Conservation (phyloP, 768 basidiomycete species). For the Hericium erinaceus region DNA sequence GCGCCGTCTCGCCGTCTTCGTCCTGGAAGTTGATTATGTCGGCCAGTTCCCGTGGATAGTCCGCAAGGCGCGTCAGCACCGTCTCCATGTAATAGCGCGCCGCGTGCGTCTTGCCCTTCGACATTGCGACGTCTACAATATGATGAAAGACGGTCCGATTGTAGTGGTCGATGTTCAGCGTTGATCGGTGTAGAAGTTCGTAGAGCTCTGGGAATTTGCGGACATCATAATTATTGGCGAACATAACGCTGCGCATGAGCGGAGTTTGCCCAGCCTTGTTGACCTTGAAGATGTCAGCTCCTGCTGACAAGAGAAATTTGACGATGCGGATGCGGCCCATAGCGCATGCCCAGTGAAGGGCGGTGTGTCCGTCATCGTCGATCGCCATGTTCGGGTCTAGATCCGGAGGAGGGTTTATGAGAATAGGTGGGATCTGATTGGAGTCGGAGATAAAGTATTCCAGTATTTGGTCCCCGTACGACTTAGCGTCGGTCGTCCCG, state of each 20-base stretch:
- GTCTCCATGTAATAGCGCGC: constrained; percentile 99
- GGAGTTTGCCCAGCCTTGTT: constrained; percentile 96
- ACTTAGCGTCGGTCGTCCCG: constrained; percentile 43
- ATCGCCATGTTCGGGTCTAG: constrained; percentile 95
- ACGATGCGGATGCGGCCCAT: constrained; percentile 97
- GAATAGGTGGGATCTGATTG: constrained; percentile 77
- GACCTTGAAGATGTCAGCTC: constrained; percentile 94
- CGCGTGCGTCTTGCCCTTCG: constrained; percentile 95
- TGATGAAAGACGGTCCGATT: constrained; percentile 98
- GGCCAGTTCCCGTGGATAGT: constrained; percentile 95
- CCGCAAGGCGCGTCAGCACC: constrained; percentile 73
- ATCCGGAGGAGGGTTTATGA: constrained; percentile 80
- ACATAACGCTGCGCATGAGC: constrained; percentile 98
- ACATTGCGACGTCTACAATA: constrained; percentile 93
- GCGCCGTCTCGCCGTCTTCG: constrained; percentile 95
- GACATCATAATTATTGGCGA: constrained; percentile 98
- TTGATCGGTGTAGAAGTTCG: constrained; percentile 94
- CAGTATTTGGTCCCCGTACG: constrained; percentile 93
- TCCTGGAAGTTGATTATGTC: constrained; percentile 99
- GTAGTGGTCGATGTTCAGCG: constrained; percentile 95
- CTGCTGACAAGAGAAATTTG: constrained; percentile 85
- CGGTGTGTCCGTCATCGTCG: constrained; percentile 96
- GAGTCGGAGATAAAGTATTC: constrained; percentile 99
- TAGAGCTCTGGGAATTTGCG: constrained; percentile 98
- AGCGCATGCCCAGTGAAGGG: constrained; percentile 97